Evolutionary conservation across 1,139 yeast genomes (phyloP), one percentile per base, ranked within the genome.

Genomic region (Pichia sp.): DNA sequence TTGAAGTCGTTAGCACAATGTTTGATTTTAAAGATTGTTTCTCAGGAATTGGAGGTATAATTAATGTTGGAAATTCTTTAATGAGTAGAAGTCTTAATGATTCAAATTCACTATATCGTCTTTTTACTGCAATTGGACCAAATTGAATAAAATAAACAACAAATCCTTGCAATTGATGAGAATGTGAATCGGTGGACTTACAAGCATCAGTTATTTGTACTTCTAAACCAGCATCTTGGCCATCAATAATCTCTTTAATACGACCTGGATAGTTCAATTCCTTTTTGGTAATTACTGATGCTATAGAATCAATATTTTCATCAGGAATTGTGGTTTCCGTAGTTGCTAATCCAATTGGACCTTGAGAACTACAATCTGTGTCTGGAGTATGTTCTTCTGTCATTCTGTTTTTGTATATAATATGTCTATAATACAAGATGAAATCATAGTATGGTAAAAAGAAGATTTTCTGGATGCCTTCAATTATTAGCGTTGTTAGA

Each of bases 21-120:
- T 61, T 65, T 4, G 68, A 63, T 10, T 57, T 59, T 27, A 65
- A 49, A 28, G 85, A 72, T 62, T 92, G 96, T 66, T 92, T 92
- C 55, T 90, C 96, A 0, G 98, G 98, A 36, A 94, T 88, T 0
- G 97, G 96, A 1, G 98, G 98, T 5, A 92, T 78, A 5, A 92
- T 75, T 11, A 82, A 67, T 42, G 94, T 80, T 1, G 98, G 97
- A 61, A 86, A 89, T 35, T 87, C 69, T 61, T 81, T 81, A 6
- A 81, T 72, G 30, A 92, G 72, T 3, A 83, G 76, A 37, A 75
- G 81, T 49, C 97, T 70, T 39, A 92, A 73, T 49, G 86, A 79
- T 59, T 88, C 97, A 65, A 92, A 92, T 63, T 92, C 98, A 44
- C 95, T 86, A 66, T 92, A 92, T 40, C 98, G 71, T 57, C 98